Conservation (phyloP, 495 filamentous ascomycete genomes). For the Pseudevernia furfuracea region DNA sequence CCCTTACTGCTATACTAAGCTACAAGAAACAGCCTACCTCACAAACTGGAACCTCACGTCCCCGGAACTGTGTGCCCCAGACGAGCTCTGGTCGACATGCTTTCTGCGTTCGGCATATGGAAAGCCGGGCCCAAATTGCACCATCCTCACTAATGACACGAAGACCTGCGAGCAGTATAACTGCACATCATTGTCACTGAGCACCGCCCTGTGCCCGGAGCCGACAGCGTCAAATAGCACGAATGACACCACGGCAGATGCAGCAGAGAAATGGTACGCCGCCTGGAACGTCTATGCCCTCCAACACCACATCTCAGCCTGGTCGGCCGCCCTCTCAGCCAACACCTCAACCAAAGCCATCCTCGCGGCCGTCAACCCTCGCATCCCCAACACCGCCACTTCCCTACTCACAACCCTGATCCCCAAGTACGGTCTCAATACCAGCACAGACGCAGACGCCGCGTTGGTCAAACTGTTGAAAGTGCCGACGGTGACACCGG, state of each 20-base stretch:
- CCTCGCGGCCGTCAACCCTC: neutral
- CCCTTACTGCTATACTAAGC: slow-evolving; percentile 17
- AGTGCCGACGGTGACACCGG: neutral
- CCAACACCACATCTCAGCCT: slow-evolving; percentile 16
- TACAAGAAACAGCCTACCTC: slow-evolving; percentile 20
- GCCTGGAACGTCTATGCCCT: slow-evolving; percentile 17
- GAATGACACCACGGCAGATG: neutral
- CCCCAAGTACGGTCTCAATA: slow-evolving; percentile 38
- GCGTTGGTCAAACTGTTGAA: slow-evolving; percentile 14
- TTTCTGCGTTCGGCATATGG: slow-evolving; percentile 11
- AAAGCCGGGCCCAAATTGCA: slow-evolving; percentile 11
- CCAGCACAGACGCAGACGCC: slow-evolving; percentile 36
- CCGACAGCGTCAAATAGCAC: neutral
- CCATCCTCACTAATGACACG: neutral
- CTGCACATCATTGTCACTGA: slow-evolving; percentile 16
- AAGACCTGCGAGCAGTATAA: slow-evolving; percentile 15
- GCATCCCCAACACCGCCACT: slow-evolving; percentile 25
- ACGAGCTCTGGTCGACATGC: slow-evolving; percentile 20
- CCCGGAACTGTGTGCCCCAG: slow-evolving; percentile 17
- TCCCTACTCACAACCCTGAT: slow-evolving; percentile 31
- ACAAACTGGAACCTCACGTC: slow-evolving; percentile 16
- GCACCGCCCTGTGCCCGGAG: slow-evolving; percentile 4
- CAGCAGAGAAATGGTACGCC: slow-evolving; percentile 13
- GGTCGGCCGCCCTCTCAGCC: slow-evolving; percentile 15
- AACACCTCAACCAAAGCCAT: slow-evolving; percentile 12